Percentiles rank a stretch among this genome's conserved stretches.
Evolutionary conservation across 2,329 filamentous ascomycete species (phyloP).

Genomic region (Fusarium tricinctum): DNA sequence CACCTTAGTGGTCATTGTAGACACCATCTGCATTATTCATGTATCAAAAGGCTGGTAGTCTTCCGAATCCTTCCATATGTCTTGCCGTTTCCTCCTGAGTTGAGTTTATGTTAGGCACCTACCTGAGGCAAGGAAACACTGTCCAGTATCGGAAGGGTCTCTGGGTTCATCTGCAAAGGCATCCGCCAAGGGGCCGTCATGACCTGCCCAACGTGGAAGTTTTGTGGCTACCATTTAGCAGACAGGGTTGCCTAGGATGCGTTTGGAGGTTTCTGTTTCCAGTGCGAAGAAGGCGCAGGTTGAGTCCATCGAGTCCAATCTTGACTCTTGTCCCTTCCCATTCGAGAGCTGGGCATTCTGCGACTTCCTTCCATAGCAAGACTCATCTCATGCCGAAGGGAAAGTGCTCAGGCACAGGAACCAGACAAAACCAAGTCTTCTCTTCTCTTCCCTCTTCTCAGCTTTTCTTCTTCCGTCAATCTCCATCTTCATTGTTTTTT

Average conservation of each 20-base stretch:
- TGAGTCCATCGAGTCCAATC: too few species aligned
- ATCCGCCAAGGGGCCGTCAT: too few species aligned
- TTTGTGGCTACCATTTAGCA: too few species aligned
- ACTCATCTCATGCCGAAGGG: not conserved
- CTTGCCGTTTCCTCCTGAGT: not conserved
- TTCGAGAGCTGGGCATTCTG: not conserved
- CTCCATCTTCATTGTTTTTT: conserved; percentile 6
- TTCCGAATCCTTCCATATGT: not conserved
- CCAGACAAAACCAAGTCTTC: conserved; percentile 15
- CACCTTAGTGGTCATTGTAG: too few species aligned
- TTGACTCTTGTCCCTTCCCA: too few species aligned
- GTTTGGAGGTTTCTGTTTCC: too few species aligned
- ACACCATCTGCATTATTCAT: not conserved
- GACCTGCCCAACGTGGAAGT: too few species aligned
- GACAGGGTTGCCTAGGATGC: too few species aligned
- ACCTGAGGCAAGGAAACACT: not conserved
- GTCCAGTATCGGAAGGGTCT: not conserved
- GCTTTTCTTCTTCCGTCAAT: conserved; percentile 15
- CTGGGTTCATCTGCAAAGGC: too few species aligned
- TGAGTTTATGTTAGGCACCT: not conserved
- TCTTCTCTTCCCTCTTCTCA: not conserved
- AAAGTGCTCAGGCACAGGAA: conserved; percentile 12
- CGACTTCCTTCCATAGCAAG: conserved; percentile 13
- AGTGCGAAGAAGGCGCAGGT: too few species aligned
- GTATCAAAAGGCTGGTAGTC: not conserved